Conservation (phyloP, 1,139 yeast genomes). For the Spathaspora jeffriesii region DNA sequence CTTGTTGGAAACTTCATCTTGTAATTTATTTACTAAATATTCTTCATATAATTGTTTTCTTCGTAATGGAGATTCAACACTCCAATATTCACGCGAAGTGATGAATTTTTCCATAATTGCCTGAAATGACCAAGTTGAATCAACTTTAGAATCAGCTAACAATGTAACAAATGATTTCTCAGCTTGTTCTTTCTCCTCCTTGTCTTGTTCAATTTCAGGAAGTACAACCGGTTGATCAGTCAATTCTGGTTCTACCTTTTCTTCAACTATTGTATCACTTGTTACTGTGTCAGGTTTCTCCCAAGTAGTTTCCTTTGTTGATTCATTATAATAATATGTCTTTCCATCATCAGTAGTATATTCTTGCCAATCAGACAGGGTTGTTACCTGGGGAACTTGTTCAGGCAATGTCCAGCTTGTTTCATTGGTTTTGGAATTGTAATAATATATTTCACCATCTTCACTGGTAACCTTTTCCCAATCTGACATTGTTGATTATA, state of each 20-base stretch:
- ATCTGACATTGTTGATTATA: constrained; percentile 8
- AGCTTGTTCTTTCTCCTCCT: constrained; percentile 25
- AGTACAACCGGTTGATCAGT: constrained; percentile 11
- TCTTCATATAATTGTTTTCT: constrained; percentile 69
- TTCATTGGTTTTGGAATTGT: constrained; percentile 62
- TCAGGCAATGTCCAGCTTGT: constrained; percentile 86
- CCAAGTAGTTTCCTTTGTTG: constrained; percentile 78
- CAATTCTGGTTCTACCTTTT: constrained; percentile 12
- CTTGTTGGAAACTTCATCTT: constrained; percentile 55
- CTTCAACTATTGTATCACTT: constrained; percentile 1
- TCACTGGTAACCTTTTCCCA: constrained; percentile 73
- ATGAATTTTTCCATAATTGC: constrained; percentile 63
- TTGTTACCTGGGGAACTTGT: constrained; percentile 14
- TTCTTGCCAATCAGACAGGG: constrained; percentile 54
- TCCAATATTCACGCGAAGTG: constrained; percentile 69
- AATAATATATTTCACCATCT: constrained; percentile 73
- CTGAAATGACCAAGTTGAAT: constrained; percentile 76
- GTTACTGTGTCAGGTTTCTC: constrained; percentile 49
- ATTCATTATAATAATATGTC: constrained; percentile 69
- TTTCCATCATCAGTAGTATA: constrained; percentile 69
- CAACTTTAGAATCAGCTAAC: constrained; percentile 56
- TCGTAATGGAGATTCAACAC: constrained; percentile 57
- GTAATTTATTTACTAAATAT: constrained; percentile 54
- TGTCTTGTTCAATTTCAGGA: constrained; percentile 5
- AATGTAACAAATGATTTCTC: constrained; percentile 50